Evolutionary conservation across 1,284 basidiomycete species (phyloP), one percentile per base, ranked within the genome.

Genomic region (Vanrija pseudolonga): DNA sequence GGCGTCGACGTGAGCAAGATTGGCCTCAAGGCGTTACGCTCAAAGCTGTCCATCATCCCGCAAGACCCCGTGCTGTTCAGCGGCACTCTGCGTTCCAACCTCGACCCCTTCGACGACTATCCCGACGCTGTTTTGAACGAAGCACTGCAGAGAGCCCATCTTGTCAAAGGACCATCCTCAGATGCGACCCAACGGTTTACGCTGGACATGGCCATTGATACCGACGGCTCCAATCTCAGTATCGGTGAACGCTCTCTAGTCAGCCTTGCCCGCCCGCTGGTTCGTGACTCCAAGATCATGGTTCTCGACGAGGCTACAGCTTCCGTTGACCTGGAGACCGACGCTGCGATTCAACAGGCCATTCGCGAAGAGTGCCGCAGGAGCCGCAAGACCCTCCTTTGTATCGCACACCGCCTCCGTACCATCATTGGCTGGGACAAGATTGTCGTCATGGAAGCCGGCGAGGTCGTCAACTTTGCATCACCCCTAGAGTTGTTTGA

Each of bases 121-220:
- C 84, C 85, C 57, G 90, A 92, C 65, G 83, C 82, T 6, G 81
- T 80, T 32, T 78, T 93, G 19, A 90, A 88, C 85, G 89, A 91
- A 63, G 88, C 90, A 8, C 78, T 93, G 38, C 84, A 83, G 61
- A 84, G 89, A 24, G 84, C 89, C 0, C 85, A 88, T 69, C 81
- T 93, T 8, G 82, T 89, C 18, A 17, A 42, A 6, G 32, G 3
- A 18, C 11, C n/a, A 6, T 9, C 24, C 5, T 26, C 24, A 4
- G 24, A 9, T 26, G n/a, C n/a, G n/a, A 26, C 24, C 24, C 24
- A 4, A 4, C 51, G 50, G 64, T 87, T 86, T 74, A 83, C 83
- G 59, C 73, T 89, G 18, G 82, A 87, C 66, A 59, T 60, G 11
- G 18, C 48, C 6, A 66, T 74, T 12, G 53, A 52, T 3, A 64